phyloP scores from a whole-genome alignment of 257 asterid species.

The Coffea canephora region DNA sequence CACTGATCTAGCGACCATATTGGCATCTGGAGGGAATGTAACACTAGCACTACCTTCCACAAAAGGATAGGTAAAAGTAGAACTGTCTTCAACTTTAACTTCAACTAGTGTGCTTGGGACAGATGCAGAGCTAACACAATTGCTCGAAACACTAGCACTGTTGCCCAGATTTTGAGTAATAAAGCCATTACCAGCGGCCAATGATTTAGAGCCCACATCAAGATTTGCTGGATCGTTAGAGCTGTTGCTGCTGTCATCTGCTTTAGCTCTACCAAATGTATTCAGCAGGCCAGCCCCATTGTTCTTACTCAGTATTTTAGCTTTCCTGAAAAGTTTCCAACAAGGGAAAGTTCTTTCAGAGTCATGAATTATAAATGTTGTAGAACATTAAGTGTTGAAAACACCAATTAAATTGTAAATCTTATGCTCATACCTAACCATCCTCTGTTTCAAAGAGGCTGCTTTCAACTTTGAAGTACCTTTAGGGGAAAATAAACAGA shows the following conservation, averaged over 20 bases:
- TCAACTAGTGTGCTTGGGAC: slow-evolving; percentile 7
- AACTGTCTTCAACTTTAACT: slow-evolving; percentile 9
- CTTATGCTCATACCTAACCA: slow-evolving; percentile 49
- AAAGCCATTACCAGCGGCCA: slow-evolving; percentile 21
- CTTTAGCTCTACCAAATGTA: slow-evolving; percentile 34
- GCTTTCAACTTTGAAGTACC: slow-evolving; percentile 53
- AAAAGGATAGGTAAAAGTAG: neutral
- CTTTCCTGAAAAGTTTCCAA: slow-evolving; percentile 51
- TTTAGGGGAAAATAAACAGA: slow-evolving; percentile 21
- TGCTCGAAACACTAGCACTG: slow-evolving; percentile 10
- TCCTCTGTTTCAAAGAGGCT: slow-evolving; percentile 43
- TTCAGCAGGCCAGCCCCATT: slow-evolving; percentile 35
- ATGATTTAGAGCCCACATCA: slow-evolving; percentile 17
- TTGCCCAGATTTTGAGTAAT: neutral
- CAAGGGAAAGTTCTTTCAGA: neutral
- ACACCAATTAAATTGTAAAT: slow-evolving; percentile 6
- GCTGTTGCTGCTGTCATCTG: slow-evolving; percentile 24
- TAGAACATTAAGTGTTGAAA: slow-evolving; percentile 8
- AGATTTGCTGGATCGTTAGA: slow-evolving; percentile 17
- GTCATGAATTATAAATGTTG: neutral
- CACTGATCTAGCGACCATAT: neutral
- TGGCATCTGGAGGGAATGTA: neutral
- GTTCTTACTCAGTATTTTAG: slow-evolving; percentile 60
- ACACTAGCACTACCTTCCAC: neutral
- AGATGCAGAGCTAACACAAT: slow-evolving; percentile 20